Conservation (phyloP, 2,329 filamentous ascomycete species). For the Paecilomyces fulvus region DNA sequence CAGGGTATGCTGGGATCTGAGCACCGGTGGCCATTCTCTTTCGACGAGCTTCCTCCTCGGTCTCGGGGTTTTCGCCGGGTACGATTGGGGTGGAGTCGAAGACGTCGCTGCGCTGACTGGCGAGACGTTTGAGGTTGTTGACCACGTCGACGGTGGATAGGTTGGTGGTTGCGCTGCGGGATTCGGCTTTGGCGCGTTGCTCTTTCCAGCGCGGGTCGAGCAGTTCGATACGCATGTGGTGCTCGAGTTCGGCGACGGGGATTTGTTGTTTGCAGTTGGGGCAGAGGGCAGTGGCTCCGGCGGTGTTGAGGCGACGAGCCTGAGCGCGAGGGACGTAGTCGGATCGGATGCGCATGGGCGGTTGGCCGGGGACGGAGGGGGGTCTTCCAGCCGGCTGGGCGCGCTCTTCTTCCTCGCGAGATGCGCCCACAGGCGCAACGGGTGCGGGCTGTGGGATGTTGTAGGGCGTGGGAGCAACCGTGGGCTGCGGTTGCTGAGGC, state of each 20-base stretch:
- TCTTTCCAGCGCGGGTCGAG: slow-evolving; percentile 94
- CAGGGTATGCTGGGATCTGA: neutral
- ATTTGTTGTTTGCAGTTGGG: slow-evolving; percentile 91
- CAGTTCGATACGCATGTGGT: slow-evolving; percentile 91
- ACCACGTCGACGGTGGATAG: slow-evolving; percentile 79
- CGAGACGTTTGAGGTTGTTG: slow-evolving; percentile 90
- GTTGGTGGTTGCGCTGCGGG: slow-evolving; percentile 77
- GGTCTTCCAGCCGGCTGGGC: slow-evolving; percentile 57
- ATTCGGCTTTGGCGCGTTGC: slow-evolving; percentile 81
- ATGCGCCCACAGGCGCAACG: slow-evolving; percentile 20
- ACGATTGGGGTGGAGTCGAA: slow-evolving; percentile 53
- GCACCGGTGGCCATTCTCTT: slow-evolving; percentile 62
- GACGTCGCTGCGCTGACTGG: slow-evolving; percentile 77
- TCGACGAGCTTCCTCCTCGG: slow-evolving; percentile 65
- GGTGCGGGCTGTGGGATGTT: slow-evolving; percentile 12
- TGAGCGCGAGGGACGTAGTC: slow-evolving; percentile 86
- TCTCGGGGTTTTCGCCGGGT: slow-evolving; percentile 45
- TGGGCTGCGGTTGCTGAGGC: slow-evolving; percentile 19
- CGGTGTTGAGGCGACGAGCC: slow-evolving; percentile 58
- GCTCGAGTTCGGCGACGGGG: slow-evolving; percentile 75
- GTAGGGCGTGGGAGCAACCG: slow-evolving; percentile 19
- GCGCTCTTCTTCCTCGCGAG: slow-evolving; percentile 55
- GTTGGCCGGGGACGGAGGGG: slow-evolving; percentile 36
- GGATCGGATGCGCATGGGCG: slow-evolving; percentile 79
- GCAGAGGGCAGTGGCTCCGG: slow-evolving; percentile 61